Evolutionary conservation across 768 basidiomycete species (phyloP).

Genomic region (Boletus insuetus): DNA sequence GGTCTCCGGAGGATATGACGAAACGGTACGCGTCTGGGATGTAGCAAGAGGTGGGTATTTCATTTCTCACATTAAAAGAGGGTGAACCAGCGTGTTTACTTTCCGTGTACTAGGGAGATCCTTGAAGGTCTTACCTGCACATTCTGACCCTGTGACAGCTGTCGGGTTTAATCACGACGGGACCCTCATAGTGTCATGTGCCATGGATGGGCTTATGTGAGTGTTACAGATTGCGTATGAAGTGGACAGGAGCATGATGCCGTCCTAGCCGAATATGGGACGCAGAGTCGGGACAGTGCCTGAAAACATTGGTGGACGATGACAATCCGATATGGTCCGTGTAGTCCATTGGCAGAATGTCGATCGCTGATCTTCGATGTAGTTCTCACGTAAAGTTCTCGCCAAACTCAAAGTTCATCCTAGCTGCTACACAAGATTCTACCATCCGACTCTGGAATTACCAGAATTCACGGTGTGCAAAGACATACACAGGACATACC

Average conservation of each 20-base stretch:
- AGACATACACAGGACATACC: slow-evolving; percentile 85
- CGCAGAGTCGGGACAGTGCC: slow-evolving; percentile 92
- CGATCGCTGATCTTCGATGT: slow-evolving; percentile 5
- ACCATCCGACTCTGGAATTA: slow-evolving; percentile 95
- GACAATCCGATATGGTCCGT: slow-evolving; percentile 88
- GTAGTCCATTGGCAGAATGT: not conserved
- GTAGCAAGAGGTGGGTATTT: slow-evolving; percentile 67
- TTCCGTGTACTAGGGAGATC: slow-evolving; percentile 60
- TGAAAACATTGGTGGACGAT: slow-evolving; percentile 96
- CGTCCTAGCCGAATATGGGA: slow-evolving; percentile 92
- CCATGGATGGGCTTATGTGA: slow-evolving; percentile 97
- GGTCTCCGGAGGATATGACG: slow-evolving; percentile 93
- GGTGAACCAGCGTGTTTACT: slow-evolving; percentile 1
- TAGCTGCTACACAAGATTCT: slow-evolving; percentile 92
- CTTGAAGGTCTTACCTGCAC: slow-evolving; percentile 88
- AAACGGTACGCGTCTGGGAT: slow-evolving; percentile 97
- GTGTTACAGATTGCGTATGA: slow-evolving; percentile 23
- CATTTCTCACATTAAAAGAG: not conserved
- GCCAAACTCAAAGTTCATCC: slow-evolving; percentile 85
- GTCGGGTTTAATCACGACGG: slow-evolving; percentile 95
- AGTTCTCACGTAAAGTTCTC: slow-evolving; percentile 91
- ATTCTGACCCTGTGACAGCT: slow-evolving; percentile 95
- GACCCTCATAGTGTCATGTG: slow-evolving; percentile 89
- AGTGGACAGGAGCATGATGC: not conserved
- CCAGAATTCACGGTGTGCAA: slow-evolving; percentile 85